phyloP scores from a whole-genome alignment of 306 rosid genomes.

The Quercus mongolica region DNA sequence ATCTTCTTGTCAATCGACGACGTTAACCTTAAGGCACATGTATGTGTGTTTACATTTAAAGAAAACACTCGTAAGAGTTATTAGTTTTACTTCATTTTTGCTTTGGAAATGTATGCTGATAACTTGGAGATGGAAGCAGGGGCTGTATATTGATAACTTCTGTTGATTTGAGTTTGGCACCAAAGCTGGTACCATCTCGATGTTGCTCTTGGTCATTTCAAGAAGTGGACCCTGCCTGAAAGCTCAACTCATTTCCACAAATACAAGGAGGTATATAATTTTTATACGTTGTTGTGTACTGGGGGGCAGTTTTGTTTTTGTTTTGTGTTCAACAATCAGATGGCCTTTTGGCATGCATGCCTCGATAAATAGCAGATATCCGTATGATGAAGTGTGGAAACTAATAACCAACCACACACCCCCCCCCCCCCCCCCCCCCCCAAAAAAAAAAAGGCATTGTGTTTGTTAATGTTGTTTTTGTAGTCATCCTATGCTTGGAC shows the following conservation, averaged over 20 bases:
- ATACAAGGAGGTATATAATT: conserved; percentile 60
- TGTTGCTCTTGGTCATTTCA: conserved; percentile 74
- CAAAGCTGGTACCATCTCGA: conserved; percentile 77
- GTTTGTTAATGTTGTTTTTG: neutral
- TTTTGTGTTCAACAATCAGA: neutral
- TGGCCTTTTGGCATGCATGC: neutral
- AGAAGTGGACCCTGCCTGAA: conserved; percentile 74
- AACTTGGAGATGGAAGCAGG: conserved; percentile 39
- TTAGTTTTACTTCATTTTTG: neutral
- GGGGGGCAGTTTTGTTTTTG: neutral
- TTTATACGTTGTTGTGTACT: conserved; percentile 13
- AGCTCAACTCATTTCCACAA: conserved; percentile 42
- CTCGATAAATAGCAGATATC: neutral
- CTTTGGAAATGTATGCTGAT: conserved; percentile 12
- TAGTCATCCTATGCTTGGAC: neutral
- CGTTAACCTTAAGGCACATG: conserved; percentile 62
- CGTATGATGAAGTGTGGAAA: neutral
- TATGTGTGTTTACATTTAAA: conserved; percentile 27
- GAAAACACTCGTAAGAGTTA: neutral
- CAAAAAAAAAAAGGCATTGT: too few relatives aligned
- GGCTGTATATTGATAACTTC: conserved; percentile 80
- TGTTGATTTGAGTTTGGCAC: conserved; percentile 86
- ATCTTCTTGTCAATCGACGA: too few relatives aligned
- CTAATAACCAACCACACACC: neutral
- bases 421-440: too few relatives aligned